Conservation (phyloP, 805 yeast species). For the Spathaspora girioi region DNA sequence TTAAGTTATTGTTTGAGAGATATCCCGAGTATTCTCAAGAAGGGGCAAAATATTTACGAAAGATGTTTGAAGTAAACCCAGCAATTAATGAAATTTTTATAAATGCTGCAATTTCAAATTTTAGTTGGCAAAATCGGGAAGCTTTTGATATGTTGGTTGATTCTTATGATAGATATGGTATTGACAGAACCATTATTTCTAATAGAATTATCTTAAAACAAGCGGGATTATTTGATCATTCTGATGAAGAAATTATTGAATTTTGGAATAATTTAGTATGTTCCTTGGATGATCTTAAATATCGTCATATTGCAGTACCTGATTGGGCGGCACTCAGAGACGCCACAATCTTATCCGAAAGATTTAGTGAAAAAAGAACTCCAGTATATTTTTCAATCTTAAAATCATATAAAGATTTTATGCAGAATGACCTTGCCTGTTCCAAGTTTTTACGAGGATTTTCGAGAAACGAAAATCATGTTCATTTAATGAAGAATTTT, state of each 20-base stretch:
- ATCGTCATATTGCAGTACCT: constrained; percentile 69
- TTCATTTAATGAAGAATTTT: constrained; percentile 7
- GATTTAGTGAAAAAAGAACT: constrained; percentile 40
- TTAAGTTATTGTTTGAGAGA: constrained; percentile 61
- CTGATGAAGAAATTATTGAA: constrained; percentile 47
- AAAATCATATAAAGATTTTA: constrained; percentile 42
- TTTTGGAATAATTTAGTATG: constrained; percentile 53
- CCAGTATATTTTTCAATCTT: constrained; percentile 53
- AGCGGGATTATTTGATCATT: constrained; percentile 57
- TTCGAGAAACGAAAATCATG: constrained; percentile 3
- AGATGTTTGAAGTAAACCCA: constrained; percentile 53
- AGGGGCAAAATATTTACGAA: constrained; percentile 55
- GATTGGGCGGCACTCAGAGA: constrained; percentile 84
- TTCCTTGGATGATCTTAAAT: constrained; percentile 50
- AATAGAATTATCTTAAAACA: constrained; percentile 72
- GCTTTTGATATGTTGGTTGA: constrained; percentile 61
- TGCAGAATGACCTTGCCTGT: constrained; percentile 34
- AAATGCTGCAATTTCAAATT: constrained; percentile 68
- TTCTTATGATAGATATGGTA: constrained; percentile 54
- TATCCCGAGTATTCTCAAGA: constrained; percentile 49
- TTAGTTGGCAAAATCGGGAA: constrained; percentile 63
- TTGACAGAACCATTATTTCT: constrained; percentile 64
- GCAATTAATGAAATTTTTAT: constrained; percentile 76
- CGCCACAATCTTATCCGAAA: constrained; percentile 56
- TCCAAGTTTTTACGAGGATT: constrained; percentile 14